Evolutionary conservation across 164 flowering plant species (phyloP).

Genomic region (Berberis vulgaris): DNA sequence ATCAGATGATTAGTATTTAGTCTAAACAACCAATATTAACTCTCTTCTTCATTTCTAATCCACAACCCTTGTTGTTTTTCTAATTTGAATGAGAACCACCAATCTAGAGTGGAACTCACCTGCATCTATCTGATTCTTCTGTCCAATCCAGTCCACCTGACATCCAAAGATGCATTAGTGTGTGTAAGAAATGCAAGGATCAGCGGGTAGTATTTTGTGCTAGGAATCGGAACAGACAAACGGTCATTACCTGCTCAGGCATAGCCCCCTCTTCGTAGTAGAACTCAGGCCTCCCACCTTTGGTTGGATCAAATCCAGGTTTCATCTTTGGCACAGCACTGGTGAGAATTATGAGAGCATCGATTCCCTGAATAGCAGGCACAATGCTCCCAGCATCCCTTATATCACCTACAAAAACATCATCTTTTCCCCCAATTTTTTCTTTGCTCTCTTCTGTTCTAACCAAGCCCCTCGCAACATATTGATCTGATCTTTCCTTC

Average conservation of each 20-base stretch:
- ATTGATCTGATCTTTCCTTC: conserved; percentile 75
- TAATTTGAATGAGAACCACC: too few relatives aligned
- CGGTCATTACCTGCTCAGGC: conserved; percentile 74
- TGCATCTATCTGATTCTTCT: conserved; percentile 97
- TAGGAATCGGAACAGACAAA: neutral
- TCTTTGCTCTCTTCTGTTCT: conserved; percentile 85
- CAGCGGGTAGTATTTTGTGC: neutral
- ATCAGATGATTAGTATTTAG: neutral
- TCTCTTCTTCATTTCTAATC: too few relatives aligned
- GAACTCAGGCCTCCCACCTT: conserved; percentile 92
- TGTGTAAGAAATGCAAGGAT: neutral
- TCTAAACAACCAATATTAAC: too few relatives aligned
- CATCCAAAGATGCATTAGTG: neutral
- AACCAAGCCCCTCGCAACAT: conserved; percentile 70
- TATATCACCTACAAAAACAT: conserved; percentile 85
- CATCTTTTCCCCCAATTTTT: conserved; percentile 83
- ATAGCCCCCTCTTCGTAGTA: conserved; percentile 79
- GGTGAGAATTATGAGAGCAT: conserved; percentile 85
- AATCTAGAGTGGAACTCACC: conserved; percentile 29
- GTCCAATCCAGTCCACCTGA: conserved; percentile 99
- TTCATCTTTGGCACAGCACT: conserved; percentile 93
- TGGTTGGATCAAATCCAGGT: conserved; percentile 89
- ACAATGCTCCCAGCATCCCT: conserved; percentile 49
- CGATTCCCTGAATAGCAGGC: conserved; percentile 76
- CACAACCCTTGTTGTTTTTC: too few relatives aligned